These are phyloP conservation scores for Capillidium heterosporum DNA, from an alignment of 371 early-diverging fungal genomes.

Conservation along the genomic window DNA sequence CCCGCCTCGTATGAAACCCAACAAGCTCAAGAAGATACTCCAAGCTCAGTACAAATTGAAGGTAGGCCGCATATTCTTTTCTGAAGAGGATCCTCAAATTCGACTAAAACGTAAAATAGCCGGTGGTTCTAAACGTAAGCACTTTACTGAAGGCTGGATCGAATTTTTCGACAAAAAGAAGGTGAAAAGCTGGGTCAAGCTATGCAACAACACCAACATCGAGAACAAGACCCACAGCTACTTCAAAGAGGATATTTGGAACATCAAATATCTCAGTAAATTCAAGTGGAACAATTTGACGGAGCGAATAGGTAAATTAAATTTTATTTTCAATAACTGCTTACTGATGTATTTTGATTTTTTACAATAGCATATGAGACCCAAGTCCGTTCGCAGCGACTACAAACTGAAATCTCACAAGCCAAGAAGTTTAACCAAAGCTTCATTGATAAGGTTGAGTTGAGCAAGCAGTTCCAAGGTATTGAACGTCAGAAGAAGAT, in stretches of 20 bases:
- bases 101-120: conserved; percentile 40
- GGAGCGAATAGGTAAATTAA: conserved; percentile 60
- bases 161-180: conserved; percentile 81
- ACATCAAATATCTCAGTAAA: conserved; percentile 81
- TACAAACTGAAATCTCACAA: conserved; percentile 71
- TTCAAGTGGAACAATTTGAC: conserved; percentile 94
- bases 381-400: conserved; percentile 60
- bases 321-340: conserved; percentile 3
- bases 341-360: background rate
- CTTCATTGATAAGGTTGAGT: conserved; percentile 68
- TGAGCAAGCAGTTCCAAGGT: conserved; percentile 53
- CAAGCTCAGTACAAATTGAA: conserved; percentile 36
- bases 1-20: conserved; percentile 81
- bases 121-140: conserved; percentile 53
- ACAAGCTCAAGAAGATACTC: conserved; percentile 53
- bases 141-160: conserved; percentile 91
- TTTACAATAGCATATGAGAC: conserved; percentile 44
- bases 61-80: conserved; percentile 70
- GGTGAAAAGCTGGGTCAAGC: conserved; percentile 58
- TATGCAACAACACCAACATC: conserved; percentile 62
- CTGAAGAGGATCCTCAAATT: conserved; percentile 52
- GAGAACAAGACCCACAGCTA: conserved; percentile 62
- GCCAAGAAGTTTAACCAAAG: conserved; percentile 68
- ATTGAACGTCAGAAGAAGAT: background rate
- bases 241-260: conserved; percentile 90